phyloP scores from a whole-genome alignment of 495 filamentous ascomycete genomes.

The Sordaria brevicollis region DNA sequence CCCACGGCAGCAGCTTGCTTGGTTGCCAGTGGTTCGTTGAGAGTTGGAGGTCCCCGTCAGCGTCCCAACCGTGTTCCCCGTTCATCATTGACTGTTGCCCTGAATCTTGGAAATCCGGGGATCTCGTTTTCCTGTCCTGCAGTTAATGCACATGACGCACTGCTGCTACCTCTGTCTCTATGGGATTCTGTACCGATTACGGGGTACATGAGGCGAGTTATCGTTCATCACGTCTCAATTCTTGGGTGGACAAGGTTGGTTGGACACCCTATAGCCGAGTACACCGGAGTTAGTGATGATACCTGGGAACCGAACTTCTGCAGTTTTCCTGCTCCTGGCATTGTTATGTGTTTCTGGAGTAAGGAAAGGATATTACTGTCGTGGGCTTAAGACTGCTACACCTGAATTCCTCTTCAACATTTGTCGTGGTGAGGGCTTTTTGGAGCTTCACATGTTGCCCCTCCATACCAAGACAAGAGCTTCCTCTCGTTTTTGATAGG shows the following conservation, averaged over 20 bases:
- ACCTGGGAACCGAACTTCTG: not conserved
- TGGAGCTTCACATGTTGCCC: not conserved
- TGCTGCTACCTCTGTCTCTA: not conserved
- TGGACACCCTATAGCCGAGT: not conserved
- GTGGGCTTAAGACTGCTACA: not conserved
- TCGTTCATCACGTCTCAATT: not conserved
- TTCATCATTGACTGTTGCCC: not conserved
- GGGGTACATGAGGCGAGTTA: not conserved
- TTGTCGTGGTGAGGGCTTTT: not conserved
- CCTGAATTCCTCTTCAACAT: not conserved
- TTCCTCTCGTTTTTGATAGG: not conserved
- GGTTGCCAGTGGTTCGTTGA: not conserved
- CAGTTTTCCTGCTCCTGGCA: not conserved
- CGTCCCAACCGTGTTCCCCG: not conserved
- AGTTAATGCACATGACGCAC: not conserved
- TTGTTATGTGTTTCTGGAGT: not conserved
- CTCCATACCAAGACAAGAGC: not conserved
- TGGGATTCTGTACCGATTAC: not conserved
- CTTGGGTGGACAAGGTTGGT: not conserved
- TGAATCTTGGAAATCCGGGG: not conserved
- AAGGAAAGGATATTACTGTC: not conserved
- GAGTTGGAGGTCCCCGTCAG: not conserved
- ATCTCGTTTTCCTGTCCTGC: not conserved
- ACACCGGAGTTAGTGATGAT: not conserved
- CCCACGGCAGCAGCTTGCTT: not conserved